Evolutionary conservation across 768 basidiomycete genomes (phyloP), one percentile per base, ranked within the genome.

Genomic region (Rhodotorula graminis): DNA sequence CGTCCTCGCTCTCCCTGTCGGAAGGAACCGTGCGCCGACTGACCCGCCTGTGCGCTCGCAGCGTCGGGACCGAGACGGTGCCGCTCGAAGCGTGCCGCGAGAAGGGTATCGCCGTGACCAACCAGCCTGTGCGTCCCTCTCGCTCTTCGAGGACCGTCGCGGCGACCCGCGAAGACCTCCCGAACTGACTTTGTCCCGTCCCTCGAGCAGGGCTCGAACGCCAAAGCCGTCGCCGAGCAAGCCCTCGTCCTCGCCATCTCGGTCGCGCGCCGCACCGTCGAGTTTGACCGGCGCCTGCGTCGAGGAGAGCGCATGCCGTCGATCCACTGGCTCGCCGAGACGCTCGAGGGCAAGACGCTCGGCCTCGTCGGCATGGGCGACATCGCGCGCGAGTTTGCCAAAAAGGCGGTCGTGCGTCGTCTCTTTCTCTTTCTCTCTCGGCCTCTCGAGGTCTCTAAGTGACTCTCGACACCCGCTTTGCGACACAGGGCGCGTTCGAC

Each of bases 401-500:
- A 74, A 40, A 71, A 80, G 42, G 70, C 84, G 0, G 87, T 87
- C 64, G 88, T 88, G 2, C 92, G 96, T 82, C 90, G 89, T 12
- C 93, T 96, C 93, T 88, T 89, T 62, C 83, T 95, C 67, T 83
- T 94, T 56, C 95, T 94, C 81, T 80, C 83, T 76, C 84, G 79
- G 64, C 31, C 19, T 81, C 60, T 87, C 86, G 0, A 89, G 9
- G 37, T 37, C 37, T 4, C 91, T 0, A 84, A 82, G 52, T 23
- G 19, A 46, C 47, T 1, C 47, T 18, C 18, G 44, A 46, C 6
- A n/a, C 3, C 44, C 44, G 7, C 44, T 25, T 93, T 89, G 84
- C 89, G 88, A 11, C 53, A 42, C 31, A 67, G 76, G 74, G 79
- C 63, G 86, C 88, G 78, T 6, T 97, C 75, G 81, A 83, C 42